Conservation (phyloP, 495 filamentous ascomycete genomes). For the Penicillium bialowiezense region DNA sequence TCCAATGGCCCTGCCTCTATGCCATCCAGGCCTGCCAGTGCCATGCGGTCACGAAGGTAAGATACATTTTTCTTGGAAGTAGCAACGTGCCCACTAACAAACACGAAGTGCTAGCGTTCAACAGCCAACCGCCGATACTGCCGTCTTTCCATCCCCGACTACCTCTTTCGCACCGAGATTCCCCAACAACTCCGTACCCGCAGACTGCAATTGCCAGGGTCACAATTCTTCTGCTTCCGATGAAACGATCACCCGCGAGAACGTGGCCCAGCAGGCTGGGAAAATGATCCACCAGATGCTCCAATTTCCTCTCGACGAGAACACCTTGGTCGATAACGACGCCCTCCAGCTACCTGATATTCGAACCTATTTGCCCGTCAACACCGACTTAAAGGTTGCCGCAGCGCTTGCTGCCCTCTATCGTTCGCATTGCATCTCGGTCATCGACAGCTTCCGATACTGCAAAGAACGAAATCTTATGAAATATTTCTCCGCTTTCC, state of each 20-base stretch:
- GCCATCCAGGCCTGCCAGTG: conserved; percentile 25
- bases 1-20: conserved; percentile 13
- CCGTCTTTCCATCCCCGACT: conserved; percentile 65
- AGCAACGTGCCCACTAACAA: conserved; percentile 6
- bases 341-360: conserved; percentile 76
- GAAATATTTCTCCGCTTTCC: conserved; percentile 91
- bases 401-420: conserved; percentile 82
- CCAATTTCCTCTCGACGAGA: conserved; percentile 57
- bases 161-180: conserved; percentile 37
- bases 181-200: conserved; percentile 15
- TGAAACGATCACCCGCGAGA: conserved; percentile 36
- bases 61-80: conserved; percentile 1
- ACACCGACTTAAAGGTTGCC: conserved; percentile 78
- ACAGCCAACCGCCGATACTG: conserved; percentile 59
- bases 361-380: conserved; percentile 65
- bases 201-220: conserved; percentile 31
- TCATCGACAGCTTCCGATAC: conserved; percentile 91
- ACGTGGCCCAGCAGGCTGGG: conserved; percentile 41
- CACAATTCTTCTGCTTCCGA: conserved; percentile 17
- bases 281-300: conserved; percentile 65
- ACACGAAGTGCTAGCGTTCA: conserved; percentile 36
- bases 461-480: conserved; percentile 95
- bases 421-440: conserved; percentile 87
- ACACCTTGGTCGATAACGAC: conserved; percentile 57
- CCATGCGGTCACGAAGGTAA: conserved; percentile 37